Conservation (phyloP, 2,329 filamentous ascomycete species). For the Xylaria sp. region DNA sequence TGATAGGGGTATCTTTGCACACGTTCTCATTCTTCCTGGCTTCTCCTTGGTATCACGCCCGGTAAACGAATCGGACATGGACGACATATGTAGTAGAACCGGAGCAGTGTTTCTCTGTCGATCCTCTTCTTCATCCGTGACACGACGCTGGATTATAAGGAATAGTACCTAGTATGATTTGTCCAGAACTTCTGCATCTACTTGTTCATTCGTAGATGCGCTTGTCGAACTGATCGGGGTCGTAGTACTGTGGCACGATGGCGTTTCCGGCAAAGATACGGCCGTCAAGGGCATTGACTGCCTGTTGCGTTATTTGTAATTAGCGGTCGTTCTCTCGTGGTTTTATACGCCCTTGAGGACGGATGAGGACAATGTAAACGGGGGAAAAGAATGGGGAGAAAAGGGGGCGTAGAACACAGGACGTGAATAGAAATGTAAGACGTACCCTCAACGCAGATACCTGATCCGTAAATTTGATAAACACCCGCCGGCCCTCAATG, state of each 20-base stretch:
- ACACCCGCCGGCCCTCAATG: constrained; percentile 62
- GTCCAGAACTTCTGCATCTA: neutral
- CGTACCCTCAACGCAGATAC: constrained; percentile 78
- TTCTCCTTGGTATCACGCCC: neutral
- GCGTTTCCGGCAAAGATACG: constrained; percentile 82
- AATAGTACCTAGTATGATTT: neutral
- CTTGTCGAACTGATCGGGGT: constrained; percentile 73
- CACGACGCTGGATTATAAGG: neutral
- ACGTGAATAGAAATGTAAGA: constrained; percentile 20
- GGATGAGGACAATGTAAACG: neutral
- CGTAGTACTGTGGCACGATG: constrained; percentile 77
- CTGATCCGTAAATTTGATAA: constrained; percentile 86
- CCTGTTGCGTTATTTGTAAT: constrained; percentile 42
- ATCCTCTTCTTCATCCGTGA: neutral
- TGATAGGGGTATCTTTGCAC: neutral
- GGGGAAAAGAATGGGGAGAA: neutral
- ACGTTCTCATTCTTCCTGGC: neutral
- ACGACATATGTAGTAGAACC: neutral
- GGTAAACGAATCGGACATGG: neutral
- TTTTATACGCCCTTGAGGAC: constrained; percentile 1
- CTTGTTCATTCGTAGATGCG: constrained; percentile 45
- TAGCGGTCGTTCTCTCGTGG: neutral
- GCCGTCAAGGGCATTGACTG: constrained; percentile 83
- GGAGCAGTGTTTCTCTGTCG: neutral
- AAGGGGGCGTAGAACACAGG: neutral